Percentiles rank a stretch among this genome's conserved stretches.
Evolutionary conservation across 78 protist species (phyloP).

Genomic region (Monocercomonoides exilis): DNA sequence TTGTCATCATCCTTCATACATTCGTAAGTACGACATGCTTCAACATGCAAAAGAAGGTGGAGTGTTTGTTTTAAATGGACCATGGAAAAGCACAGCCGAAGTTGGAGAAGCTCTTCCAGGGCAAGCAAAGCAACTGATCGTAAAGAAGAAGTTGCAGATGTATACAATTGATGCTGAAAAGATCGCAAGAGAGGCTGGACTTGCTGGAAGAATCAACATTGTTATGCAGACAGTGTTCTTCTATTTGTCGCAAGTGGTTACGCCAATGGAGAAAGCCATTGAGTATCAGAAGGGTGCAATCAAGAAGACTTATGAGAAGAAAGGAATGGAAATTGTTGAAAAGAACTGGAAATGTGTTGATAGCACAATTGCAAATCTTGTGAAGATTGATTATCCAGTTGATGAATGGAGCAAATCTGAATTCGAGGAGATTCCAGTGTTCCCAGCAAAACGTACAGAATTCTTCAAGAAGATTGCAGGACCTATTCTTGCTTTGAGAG

Average conservation of each 20-base stretch:
- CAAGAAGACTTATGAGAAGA: slow-evolving; percentile 28
- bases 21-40: slow-evolving; percentile 39
- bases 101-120: slow-evolving; percentile 34
- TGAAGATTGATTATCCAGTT: not conserved
- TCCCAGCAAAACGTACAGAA: slow-evolving; percentile 3
- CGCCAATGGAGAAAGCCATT: slow-evolving; percentile 56
- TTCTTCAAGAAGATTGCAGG: slow-evolving; percentile 4
- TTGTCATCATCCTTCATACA: slow-evolving; percentile 46
- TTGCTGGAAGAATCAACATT: slow-evolving; percentile 48
- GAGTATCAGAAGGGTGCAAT: slow-evolving; percentile 36
- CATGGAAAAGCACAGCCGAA: slow-evolving; percentile 27
- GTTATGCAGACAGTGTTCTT: slow-evolving; percentile 64
- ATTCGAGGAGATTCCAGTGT: slow-evolving; percentile 8
- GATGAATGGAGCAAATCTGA: not conserved
- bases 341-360: slow-evolving; percentile 24
- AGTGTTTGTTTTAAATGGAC: slow-evolving; percentile 43
- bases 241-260: slow-evolving; percentile 42
- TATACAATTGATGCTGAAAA: slow-evolving; percentile 51
- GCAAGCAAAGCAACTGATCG: slow-evolving; percentile 17
- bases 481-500: not conserved
- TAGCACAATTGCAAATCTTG: not conserved
- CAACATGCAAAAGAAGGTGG: slow-evolving; percentile 23
- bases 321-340: slow-evolving; percentile 51
- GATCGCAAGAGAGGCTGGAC: slow-evolving; percentile 38
- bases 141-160: slow-evolving; percentile 29